Base-by-base conservation (phyloP, 176 grass and related monocot species). In the Bothriochloa decipiens region DNA sequence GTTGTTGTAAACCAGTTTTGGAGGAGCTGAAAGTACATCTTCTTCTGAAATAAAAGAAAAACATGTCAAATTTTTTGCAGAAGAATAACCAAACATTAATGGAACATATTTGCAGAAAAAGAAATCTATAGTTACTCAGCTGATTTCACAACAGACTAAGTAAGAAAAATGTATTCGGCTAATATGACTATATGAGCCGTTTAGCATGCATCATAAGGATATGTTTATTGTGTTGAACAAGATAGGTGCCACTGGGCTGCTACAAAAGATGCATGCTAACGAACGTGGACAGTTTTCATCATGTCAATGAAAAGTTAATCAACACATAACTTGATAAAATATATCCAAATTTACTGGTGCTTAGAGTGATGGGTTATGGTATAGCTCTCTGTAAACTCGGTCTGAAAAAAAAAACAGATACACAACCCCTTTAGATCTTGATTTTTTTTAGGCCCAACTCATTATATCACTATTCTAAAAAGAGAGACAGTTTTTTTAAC, bases 1-100 rank as follows among this genome's bases (percentile, higher is more conserved):
- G 66, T 83, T 95, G 86, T 93, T 95, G 80, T 98, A 98, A 63
- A 98, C 93, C 64, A 98, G 83, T 83, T 95, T 98, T 70, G 87
- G 91, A 90, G 92, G 96, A 88, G 96, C 96, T 67, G 96, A 98
- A 85, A 98, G 91, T 74, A 98, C 93, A 84, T 85, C 87, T 72
- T 83, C 96, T 79, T 98, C 96, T 98, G 93, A 91, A 81, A n/a
- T n/a, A 25, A 82, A 20, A 78, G 1, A 69, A 32, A 3, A 2
- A 23, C 70, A 64, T 70, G 68, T 78, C 2, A 85, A 74, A 73
- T 82, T 47, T 1, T 46, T 67, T 67, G 68, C 3, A 85, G 0
- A 14, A 52, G 17, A 73, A 13, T 43, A 29, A 78, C 25, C n/a
- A 74, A 49, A 79, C 8, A 76, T 25, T 53, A 70, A 4, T 28